Percentiles rank a stretch among this genome's conserved stretches.
Conservation (phyloP, 306 rosid genomes). For the Cucurbita ficifolia region DNA sequence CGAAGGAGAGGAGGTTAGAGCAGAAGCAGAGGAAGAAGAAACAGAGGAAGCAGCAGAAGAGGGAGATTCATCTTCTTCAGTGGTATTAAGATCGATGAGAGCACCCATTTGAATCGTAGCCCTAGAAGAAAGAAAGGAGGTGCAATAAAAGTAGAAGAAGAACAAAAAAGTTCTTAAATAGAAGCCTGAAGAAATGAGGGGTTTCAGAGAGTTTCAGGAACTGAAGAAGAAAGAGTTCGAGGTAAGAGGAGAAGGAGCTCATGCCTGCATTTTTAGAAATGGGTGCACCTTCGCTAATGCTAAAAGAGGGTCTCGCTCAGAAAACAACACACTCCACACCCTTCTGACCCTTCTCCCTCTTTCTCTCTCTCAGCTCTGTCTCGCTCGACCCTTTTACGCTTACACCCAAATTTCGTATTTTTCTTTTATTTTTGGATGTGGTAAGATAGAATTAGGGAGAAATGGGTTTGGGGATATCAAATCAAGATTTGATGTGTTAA, state of each 20-base stretch:
- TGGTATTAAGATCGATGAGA: conserved; percentile 92
- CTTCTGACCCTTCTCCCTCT: not conserved
- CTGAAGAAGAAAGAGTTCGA: conserved; percentile 12
- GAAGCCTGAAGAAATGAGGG: conserved; percentile 6
- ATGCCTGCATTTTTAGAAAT: conserved; percentile 45
- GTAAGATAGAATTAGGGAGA: not conserved
- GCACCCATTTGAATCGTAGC: conserved; percentile 36
- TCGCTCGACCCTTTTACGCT: conserved; percentile 3
- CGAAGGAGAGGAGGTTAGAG: conserved; percentile 17
- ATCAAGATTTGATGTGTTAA: conserved; percentile 17
- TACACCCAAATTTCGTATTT: conserved; percentile 20
- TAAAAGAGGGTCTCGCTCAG: conserved; percentile 40
- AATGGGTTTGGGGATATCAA: conserved; percentile 25
- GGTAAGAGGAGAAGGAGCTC: conserved; percentile 18
- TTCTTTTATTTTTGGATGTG: conserved; percentile 7
- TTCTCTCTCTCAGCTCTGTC: not conserved
- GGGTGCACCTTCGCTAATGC: conserved; percentile 46
- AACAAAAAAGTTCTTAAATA: conserved; percentile 2
- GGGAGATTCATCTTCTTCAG: conserved; percentile 74
- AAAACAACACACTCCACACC: conserved; percentile 24
- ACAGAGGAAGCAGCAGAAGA: conserved; percentile 36
- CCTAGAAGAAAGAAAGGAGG: not conserved
- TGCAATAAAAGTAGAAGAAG: not conserved
- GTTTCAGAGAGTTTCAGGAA: not conserved
- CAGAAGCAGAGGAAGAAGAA: conserved; percentile 33